Evolutionary conservation across 306 rosid genomes (phyloP).

Genomic region (Potentilla sterilis): DNA sequence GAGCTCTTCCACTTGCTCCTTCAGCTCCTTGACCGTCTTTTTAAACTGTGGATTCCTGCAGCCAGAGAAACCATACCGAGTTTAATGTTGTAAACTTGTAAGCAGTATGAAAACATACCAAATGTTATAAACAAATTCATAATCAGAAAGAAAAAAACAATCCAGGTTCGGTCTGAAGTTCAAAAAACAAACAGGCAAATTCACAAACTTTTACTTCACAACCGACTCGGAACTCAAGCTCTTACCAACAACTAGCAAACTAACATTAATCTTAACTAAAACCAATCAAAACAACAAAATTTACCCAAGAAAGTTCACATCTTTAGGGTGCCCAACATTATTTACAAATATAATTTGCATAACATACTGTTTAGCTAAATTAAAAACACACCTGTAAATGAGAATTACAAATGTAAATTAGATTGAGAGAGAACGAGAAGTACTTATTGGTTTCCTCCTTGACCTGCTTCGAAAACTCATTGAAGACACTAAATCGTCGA

Average conservation of each 20-base stretch:
- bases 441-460: slow-evolving; percentile 82
- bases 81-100: background rate
- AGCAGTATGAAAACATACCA: background rate
- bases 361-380: background rate
- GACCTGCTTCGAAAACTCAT: slow-evolving; percentile 70
- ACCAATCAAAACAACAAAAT: background rate
- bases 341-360: background rate
- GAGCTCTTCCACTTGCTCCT: slow-evolving; percentile 76
- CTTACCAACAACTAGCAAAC: background rate
- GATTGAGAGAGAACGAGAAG: background rate
- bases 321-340: background rate
- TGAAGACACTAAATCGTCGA: slow-evolving; percentile 68
- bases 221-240: background rate
- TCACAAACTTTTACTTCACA: background rate
- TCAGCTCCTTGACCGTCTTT: slow-evolving; percentile 71
- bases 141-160: background rate
- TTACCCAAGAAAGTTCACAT: background rate
- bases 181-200: background rate
- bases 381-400: background rate
- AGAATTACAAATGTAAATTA: background rate
- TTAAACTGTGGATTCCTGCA: slow-evolving; percentile 69
- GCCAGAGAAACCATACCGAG: slow-evolving; percentile 10
- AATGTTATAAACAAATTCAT: background rate
- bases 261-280: background rate
- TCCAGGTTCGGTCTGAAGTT: background rate